These are phyloP conservation scores for Uromyces viciae-fabae DNA, from an alignment of 1,284 basidiomycete species.

Conservation along the genomic window DNA sequence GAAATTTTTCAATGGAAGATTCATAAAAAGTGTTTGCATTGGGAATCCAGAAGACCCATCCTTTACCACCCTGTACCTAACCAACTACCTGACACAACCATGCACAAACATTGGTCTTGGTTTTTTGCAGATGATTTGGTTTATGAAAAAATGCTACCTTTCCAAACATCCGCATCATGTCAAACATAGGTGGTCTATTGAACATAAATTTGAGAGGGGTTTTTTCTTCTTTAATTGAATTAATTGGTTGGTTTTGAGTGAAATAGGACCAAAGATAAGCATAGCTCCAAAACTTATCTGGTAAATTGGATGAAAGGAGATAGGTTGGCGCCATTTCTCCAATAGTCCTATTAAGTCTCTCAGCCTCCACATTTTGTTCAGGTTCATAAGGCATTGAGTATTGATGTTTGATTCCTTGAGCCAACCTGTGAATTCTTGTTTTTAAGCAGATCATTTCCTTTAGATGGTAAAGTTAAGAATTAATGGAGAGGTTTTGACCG, in stretches of 20 bases:
- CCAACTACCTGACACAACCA: background rate
- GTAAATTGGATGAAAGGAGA: background rate
- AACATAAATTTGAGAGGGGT: background rate
- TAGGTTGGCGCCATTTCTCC: background rate
- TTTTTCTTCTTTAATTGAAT: background rate
- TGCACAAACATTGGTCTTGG: background rate
- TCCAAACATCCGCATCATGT: conserved; percentile 6
- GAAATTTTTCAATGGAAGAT: background rate
- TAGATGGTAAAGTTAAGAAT: too few relatives aligned
- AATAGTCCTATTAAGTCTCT: background rate
- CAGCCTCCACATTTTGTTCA: background rate
- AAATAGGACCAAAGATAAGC: background rate
- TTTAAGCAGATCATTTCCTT: too few relatives aligned
- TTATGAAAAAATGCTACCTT: background rate
- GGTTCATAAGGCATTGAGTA: background rate
- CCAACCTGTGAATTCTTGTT: too few relatives aligned
- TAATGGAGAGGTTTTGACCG: too few relatives aligned
- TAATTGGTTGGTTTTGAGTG: background rate
- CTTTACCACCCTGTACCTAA: background rate
- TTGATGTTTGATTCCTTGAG: background rate
- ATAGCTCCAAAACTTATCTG: background rate
- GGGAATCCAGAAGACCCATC: background rate
- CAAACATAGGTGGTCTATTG: background rate
- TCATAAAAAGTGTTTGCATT: background rate
- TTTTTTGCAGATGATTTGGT: background rate